Conservation (phyloP, 78 protist species). For the Salpingoeca rosetta region DNA sequence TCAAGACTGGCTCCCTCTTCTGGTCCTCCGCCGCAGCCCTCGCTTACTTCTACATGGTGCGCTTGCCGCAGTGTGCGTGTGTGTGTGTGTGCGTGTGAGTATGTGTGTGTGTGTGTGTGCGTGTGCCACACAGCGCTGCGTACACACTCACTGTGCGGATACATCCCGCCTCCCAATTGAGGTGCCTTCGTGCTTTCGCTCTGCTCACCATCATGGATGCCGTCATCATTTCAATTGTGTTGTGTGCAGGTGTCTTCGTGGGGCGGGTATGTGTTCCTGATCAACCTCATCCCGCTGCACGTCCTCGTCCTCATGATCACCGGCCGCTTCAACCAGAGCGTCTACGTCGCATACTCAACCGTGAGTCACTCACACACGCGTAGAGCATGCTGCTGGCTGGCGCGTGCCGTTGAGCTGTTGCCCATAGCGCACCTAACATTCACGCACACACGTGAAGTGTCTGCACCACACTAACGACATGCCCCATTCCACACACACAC, state of each 20-base stretch:
- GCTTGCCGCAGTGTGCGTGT: too few species aligned
- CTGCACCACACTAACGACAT: too few species aligned
- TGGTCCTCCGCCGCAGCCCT: slow-evolving; percentile 50
- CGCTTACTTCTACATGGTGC: slow-evolving; percentile 83
- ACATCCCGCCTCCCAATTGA: too few species aligned
- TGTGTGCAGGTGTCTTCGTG: slow-evolving; percentile 88
- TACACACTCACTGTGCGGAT: neutral
- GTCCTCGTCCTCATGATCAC: slow-evolving; percentile 63
- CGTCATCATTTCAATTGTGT: slow-evolving; percentile 51
- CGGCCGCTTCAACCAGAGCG: slow-evolving; percentile 61
- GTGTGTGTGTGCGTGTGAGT: neutral
- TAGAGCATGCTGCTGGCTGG: too few species aligned
- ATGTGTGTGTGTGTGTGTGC: too few species aligned
- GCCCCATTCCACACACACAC: too few species aligned
- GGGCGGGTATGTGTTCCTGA: slow-evolving; percentile 99
- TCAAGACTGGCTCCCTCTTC: slow-evolving; percentile 68
- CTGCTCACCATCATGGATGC: neutral
- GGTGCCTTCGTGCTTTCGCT: neutral
- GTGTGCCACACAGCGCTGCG: neutral
- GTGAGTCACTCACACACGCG: too few species aligned
- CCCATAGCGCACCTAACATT: too few species aligned
- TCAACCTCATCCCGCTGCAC: slow-evolving; percentile 90
- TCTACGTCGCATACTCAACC: slow-evolving; percentile 81
- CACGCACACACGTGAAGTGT: too few species aligned
- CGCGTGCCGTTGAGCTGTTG: too few species aligned